phyloP scores from a whole-genome alignment of 495 filamentous ascomycete genomes.

The Talaromyces thailandensis region DNA sequence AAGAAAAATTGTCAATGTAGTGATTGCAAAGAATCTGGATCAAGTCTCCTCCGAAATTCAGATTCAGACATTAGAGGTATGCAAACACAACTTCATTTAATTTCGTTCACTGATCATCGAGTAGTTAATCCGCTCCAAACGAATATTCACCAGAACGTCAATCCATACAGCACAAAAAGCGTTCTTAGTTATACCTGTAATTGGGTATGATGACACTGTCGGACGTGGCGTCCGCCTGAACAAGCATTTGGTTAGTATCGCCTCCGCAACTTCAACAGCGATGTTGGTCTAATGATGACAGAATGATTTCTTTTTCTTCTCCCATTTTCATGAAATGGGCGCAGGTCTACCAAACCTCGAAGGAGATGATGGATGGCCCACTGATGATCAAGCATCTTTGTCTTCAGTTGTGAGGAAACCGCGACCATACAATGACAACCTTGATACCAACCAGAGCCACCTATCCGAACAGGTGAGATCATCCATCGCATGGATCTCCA shows the following conservation, averaged over 20 bases:
- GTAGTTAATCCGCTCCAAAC: constrained; percentile 70
- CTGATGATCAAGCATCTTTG: constrained; percentile 33
- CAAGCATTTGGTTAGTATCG: constrained; percentile 35
- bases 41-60: constrained; percentile 62
- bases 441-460: neutral
- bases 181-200: constrained; percentile 73
- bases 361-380: constrained; percentile 39
- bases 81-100: neutral
- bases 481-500: neutral
- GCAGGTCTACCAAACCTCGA: constrained; percentile 68
- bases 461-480: constrained; percentile 3
- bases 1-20: constrained; percentile 60
- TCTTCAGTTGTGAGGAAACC: constrained; percentile 38
- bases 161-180: constrained; percentile 65
- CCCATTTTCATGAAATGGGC: constrained; percentile 69
- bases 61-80: constrained; percentile 71
- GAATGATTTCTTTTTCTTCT: constrained; percentile 81
- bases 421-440: neutral
- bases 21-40: constrained; percentile 76
- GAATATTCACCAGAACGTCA: constrained; percentile 62
- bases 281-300: constrained; percentile 23
- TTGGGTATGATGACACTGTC: constrained; percentile 19
- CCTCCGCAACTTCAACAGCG: neutral
- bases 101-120: constrained; percentile 9
- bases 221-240: constrained; percentile 20